Evolutionary conservation across 2,329 filamentous ascomycete species (phyloP).

Genomic region (Penicillium sp.): DNA sequence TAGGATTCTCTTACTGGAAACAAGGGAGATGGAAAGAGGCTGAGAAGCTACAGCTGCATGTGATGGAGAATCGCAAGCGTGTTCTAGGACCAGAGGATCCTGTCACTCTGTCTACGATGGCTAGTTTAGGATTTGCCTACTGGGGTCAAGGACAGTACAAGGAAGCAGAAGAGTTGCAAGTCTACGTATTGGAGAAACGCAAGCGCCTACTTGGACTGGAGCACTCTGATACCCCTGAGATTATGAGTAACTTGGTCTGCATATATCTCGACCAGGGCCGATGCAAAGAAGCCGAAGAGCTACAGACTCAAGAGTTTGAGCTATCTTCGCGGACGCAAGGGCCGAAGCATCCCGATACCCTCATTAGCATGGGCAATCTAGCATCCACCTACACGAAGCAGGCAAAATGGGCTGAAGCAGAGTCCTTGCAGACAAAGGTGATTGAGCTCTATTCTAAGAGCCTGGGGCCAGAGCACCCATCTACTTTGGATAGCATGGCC

Average conservation of each 20-base stretch:
- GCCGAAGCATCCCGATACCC: not conserved
- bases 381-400: not conserved
- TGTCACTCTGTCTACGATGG: not conserved
- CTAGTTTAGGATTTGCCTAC: not conserved
- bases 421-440: not conserved
- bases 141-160: not conserved
- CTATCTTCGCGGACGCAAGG: not conserved
- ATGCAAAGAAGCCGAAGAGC: not conserved
- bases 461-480: not conserved
- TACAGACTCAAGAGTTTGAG: not conserved
- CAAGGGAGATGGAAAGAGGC: constrained; percentile 1
- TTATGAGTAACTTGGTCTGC: not conserved
- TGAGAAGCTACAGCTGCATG: not conserved
- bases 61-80: not conserved
- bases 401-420: not conserved
- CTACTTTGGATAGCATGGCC: not conserved
- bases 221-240: not conserved
- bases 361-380: not conserved
- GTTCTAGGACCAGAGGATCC: not conserved
- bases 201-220: not conserved
- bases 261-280: not conserved
- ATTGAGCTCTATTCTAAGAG: not conserved
- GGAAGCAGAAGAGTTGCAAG: not conserved
- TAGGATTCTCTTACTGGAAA: not conserved
- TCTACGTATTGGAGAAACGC: not conserved